phyloP scores from a whole-genome alignment of 148 eudicot species.

The Rhododendron kiyosumense region DNA sequence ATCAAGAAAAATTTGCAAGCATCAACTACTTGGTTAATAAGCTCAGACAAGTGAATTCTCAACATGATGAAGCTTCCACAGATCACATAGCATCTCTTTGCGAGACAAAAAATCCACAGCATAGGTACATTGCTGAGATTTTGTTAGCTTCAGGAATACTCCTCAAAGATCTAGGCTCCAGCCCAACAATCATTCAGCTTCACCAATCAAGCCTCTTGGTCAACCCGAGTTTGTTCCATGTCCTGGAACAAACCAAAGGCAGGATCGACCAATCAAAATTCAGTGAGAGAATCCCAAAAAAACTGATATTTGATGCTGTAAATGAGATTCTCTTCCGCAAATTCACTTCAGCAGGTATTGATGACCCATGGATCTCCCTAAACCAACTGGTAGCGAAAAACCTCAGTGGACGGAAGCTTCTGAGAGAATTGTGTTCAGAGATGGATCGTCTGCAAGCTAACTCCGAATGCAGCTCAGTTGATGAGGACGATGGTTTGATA shows the following conservation, averaged over 20 bases:
- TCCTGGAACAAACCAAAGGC: slow-evolving; percentile 53
- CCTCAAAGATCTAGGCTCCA: slow-evolving; percentile 30
- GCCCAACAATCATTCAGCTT: slow-evolving; percentile 23
- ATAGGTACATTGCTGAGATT: slow-evolving; percentile 47
- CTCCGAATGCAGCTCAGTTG: slow-evolving; percentile 22
- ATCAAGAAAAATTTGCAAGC: slow-evolving; percentile 23
- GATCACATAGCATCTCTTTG: slow-evolving; percentile 18
- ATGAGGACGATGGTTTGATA: slow-evolving; percentile 40
- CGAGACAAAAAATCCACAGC: slow-evolving; percentile 28
- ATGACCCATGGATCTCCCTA: slow-evolving; percentile 18
- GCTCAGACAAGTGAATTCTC: slow-evolving; percentile 27
- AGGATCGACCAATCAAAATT: slow-evolving; percentile 20
- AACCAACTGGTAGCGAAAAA: slow-evolving; percentile 16
- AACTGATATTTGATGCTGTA: slow-evolving; percentile 58
- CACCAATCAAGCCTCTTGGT: slow-evolving; percentile 34
- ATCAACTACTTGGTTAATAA: slow-evolving; percentile 33
- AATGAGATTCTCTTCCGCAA: slow-evolving; percentile 49
- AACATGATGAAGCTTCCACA: slow-evolving; percentile 18
- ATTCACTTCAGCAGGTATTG: slow-evolving; percentile 25
- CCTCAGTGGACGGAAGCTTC: slow-evolving; percentile 35
- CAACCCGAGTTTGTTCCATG: slow-evolving; percentile 53
- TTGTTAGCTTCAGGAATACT: slow-evolving; percentile 50
- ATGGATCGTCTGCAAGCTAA: slow-evolving; percentile 40
- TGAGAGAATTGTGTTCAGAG: slow-evolving; percentile 46
- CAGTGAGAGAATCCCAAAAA: slow-evolving; percentile 29